Evolutionary conservation across 768 basidiomycete species (phyloP).

Genomic region (Suillus bovinus): DNA sequence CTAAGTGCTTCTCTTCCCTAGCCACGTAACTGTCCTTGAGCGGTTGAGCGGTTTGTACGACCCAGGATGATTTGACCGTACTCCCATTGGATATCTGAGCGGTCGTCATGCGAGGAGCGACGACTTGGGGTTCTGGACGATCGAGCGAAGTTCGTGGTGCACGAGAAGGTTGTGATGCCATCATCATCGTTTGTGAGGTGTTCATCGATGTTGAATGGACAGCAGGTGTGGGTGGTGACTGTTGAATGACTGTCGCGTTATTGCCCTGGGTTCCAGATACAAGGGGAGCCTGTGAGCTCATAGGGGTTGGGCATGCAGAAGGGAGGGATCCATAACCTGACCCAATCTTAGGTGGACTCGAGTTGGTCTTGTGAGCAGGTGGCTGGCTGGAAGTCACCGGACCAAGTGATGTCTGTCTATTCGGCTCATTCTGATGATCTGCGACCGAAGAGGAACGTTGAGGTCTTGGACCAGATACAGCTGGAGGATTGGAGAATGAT

Average conservation of each 20-base stretch:
- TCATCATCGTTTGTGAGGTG: conserved; percentile 18
- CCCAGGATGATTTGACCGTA: conserved; percentile 33
- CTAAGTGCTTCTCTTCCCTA: conserved; percentile 31
- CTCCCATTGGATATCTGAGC: conserved; percentile 17
- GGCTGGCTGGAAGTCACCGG: conserved; percentile 14
- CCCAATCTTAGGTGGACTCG: conserved; percentile 18
- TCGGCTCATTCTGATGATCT: conserved; percentile 21
- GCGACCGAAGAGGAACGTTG: conserved; percentile 30
- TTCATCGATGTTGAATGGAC: conserved; percentile 24
- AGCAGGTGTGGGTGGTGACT: conserved; percentile 20
- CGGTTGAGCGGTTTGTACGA: conserved; percentile 30
- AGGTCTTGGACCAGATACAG: conserved; percentile 30
- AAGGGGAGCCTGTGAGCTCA: conserved; percentile 14
- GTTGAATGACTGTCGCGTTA: conserved; percentile 17
- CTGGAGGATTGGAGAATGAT: conserved; percentile 23
- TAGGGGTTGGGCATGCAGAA: conserved; percentile 28
- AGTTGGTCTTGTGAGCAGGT: conserved; percentile 15
- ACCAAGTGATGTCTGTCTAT: background rate
- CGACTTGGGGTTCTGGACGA: conserved; percentile 12
- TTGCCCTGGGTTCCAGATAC: conserved; percentile 15
- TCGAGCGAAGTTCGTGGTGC: background rate
- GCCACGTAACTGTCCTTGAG: conserved; percentile 20
- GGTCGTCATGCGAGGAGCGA: conserved; percentile 15
- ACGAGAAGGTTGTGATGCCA: conserved; percentile 31
- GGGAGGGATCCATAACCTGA: conserved; percentile 12